Base-by-base conservation (phyloP, 1,139 yeast species). In the Pichia sp. region DNA sequence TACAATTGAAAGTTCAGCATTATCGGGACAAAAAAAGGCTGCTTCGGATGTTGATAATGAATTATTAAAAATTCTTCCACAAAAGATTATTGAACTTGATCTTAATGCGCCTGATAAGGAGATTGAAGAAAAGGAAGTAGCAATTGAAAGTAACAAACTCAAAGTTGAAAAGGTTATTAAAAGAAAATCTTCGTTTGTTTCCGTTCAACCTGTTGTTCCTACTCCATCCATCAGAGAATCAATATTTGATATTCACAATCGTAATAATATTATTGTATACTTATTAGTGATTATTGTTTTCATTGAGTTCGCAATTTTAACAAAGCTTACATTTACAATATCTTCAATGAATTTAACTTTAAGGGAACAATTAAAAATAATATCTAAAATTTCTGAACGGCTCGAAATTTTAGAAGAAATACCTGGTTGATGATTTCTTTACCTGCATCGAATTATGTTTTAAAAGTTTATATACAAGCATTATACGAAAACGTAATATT, bases 1-100 rank as follows among this genome's bases (percentile, higher is more conserved):
- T 24, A 68, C 76, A 24, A 74, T 78, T 42, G 82, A 77, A 50
- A 74, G 69, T 47, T 73, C 69, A 57, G 69, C 80, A 2, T 55
- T 64, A 30, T 55, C 73, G 0, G 82, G 81, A 0, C 81, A 76
- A 54, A 60, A 62, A 26, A 63, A 66, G n/a, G 67, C 55, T 10
- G 61, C 58, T 6, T 51, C 47, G 3, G 51, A 55, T 34, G 37
- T 58, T 22, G 46, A 55, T 24, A 32, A 10, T 12, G 45, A 44
- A 29, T 27, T 47, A 5, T 24, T 39, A 10, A 44, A 47, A 27
- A 22, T 33, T 16, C 24, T 45, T 8, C 48, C 50, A 8, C 29
- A 35, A 6, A 46, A 40, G 31, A 31, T 43, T 2, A 37, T 42
- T 40, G 47, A 43, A 12, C 36, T 38, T n/a, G 34, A 32, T 20